Percentiles rank a stretch among this genome's conserved stretches.
Conservation (phyloP, 2,329 filamentous ascomycete species). For the Trichoderma endophyticum region DNA sequence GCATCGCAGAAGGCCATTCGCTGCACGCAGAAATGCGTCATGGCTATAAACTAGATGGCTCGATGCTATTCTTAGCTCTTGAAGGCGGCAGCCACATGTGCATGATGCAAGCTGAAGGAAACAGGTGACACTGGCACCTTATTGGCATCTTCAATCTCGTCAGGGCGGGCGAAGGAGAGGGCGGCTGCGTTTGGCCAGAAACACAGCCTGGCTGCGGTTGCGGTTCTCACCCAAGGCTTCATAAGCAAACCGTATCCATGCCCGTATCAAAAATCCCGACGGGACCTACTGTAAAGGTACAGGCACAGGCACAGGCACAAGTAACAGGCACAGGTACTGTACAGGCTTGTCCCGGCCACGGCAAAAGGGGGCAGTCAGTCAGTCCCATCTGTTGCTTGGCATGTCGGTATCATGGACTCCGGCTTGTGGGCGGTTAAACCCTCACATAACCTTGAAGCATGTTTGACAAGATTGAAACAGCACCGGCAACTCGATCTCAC, state of each 20-base stretch:
- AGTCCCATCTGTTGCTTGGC: not conserved
- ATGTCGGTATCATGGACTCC: not conserved
- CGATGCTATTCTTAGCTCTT: conserved; percentile 14
- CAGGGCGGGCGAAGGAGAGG: not conserved
- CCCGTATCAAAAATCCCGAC: not conserved
- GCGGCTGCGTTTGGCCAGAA: not conserved
- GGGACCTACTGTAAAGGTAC: not conserved
- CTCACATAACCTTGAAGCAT: not conserved
- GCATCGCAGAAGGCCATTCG: not conserved
- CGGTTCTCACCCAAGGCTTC: not conserved
- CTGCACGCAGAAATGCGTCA: not conserved
- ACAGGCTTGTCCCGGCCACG: not conserved
- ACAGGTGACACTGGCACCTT: not conserved
- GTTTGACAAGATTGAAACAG: not conserved
- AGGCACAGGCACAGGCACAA: not conserved
- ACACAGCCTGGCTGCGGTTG: not conserved
- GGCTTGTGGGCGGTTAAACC: not conserved
- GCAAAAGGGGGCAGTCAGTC: not conserved
- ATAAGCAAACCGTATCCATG: not conserved
- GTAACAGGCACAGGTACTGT: too few relatives aligned
- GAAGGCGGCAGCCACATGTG: not conserved
- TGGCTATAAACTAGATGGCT: not conserved
- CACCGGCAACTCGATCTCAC: not conserved
- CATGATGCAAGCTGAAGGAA: conserved; percentile 10
- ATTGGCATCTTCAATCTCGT: not conserved